Base-by-base conservation (phyloP, 2,329 filamentous ascomycete genomes). In the Fusarium sp. region DNA sequence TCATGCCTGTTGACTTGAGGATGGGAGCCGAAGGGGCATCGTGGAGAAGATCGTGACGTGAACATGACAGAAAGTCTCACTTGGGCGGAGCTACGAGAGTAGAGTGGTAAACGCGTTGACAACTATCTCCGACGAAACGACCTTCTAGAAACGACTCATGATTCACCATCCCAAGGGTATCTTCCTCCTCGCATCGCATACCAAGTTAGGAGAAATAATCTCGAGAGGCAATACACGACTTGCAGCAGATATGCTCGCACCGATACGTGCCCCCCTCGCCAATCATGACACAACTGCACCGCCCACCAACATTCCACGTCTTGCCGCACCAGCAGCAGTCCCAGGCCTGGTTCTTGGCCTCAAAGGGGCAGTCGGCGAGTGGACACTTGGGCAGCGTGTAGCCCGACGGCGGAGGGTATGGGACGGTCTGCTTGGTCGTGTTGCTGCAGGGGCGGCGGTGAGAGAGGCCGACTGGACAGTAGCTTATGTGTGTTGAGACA, bases 271-370 rank as follows among this genome's bases (percentile, higher is more conserved):
- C 84, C 24, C 86, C 85, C 47, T 87, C 85, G 54, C 85, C 83
- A 62, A 88, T 84, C 87, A 88, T 88, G 77, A 87, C 80, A 77
- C 86, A 87, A 72, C 83, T 83, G 79, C 87, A 89, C 33, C 86
- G 83, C 9, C 86, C 87, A 33, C 81, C 80, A 49, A 82, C 82
- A 74, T 89, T 89, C 82, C 85, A 85, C n/a, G 82, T 81, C 75
- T 88, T 88, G 35, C 87, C 87, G 66, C 87, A 89, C 86, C 86
- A 88, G 79, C 87, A 89, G 79, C 87, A 89, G 79, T 87, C 87
- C 87, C 87, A 89, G 70, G 79, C 83, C 38, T 87, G 82, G 64
- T 86, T 84, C 66, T 85, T 84, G 54, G 80, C 79, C 79, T 87
- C 86, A 73, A 87, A 89, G 13, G 87, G 86, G 62, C 87, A 89